Conservation (phyloP, 1,139 yeast species). For the Pichiaceae sp. region DNA sequence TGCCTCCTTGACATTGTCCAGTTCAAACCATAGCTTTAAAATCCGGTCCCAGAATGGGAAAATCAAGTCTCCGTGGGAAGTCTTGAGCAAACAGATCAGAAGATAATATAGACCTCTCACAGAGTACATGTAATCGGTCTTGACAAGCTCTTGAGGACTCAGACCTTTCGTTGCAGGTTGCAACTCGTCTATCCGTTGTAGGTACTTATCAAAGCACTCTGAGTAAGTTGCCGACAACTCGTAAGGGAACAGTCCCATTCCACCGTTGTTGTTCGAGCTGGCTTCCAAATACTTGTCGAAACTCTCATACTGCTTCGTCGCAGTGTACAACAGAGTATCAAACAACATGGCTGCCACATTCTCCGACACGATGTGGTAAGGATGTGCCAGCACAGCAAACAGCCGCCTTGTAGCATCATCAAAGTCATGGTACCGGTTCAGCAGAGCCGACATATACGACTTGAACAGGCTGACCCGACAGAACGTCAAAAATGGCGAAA, state of each 20-base stretch:
- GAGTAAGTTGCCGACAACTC: constrained; percentile 10
- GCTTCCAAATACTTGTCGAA: constrained; percentile 35
- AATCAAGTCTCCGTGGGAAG: constrained; percentile 34
- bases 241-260: constrained; percentile 15
- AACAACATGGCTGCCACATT: constrained; percentile 63
- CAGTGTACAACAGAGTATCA: constrained; percentile 44
- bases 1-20: constrained; percentile 71
- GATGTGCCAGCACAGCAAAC: constrained; percentile 44
- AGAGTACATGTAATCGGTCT: constrained; percentile 38
- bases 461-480: constrained; percentile 53
- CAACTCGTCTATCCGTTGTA: constrained; percentile 13
- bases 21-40: constrained; percentile 62
- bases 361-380: constrained; percentile 69
- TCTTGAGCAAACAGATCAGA: constrained; percentile 29
- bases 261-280: constrained; percentile 27
- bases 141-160: constrained; percentile 38
- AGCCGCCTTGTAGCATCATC: constrained; percentile 40
- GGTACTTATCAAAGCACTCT: constrained; percentile 10
- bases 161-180: constrained; percentile 17
- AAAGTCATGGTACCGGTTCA: constrained; percentile 51
- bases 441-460: constrained; percentile 44
- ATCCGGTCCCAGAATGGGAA: constrained; percentile 39
- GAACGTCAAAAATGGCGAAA: constrained; percentile 62
- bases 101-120: constrained; percentile 29
- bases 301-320: constrained; percentile 39